Evolutionary conservation across 192 early-diverging fungal species (phyloP).

Genomic region (Cladochytrium replicatum): DNA sequence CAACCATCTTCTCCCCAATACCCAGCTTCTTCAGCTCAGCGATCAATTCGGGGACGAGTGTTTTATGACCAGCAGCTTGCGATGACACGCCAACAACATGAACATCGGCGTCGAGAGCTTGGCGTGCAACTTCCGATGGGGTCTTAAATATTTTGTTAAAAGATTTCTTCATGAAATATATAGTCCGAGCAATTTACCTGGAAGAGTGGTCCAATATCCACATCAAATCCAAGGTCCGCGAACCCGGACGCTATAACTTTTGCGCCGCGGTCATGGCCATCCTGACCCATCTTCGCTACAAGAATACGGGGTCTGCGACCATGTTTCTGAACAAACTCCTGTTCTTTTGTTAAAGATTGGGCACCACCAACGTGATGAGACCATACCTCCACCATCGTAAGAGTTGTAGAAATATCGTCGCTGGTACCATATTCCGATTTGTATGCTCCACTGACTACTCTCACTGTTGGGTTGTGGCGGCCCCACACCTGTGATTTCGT

Average conservation of each 20-base stretch:
- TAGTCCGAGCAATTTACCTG: conserved; percentile 21
- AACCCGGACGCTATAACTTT: conserved; percentile 87
- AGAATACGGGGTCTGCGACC: conserved; percentile 83
- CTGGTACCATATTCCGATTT: conserved; percentile 65
- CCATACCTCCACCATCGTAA: conserved; percentile 46
- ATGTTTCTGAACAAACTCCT: conserved; percentile 53
- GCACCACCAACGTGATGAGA: no score
- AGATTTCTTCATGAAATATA: no score
- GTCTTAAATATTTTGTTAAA: conserved; percentile 38
- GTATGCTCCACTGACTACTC: conserved; percentile 80
- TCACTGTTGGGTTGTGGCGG: conserved; percentile 68
- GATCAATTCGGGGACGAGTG: conserved; percentile 70
- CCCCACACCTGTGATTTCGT: conserved; percentile 51
- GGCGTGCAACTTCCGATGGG: conserved; percentile 76
- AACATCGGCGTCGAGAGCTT: conserved; percentile 86
- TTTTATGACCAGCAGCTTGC: conserved; percentile 83
- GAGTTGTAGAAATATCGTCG: conserved; percentile 53
- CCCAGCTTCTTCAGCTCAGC: conserved; percentile 67
- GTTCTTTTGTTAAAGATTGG: no score
- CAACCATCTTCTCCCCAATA: conserved; percentile 60
- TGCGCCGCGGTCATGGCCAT: conserved; percentile 85
- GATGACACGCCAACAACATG: conserved; percentile 82
- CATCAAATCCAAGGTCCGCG: conserved; percentile 85
- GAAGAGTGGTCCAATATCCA: conserved; percentile 83
- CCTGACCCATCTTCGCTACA: conserved; percentile 90